phyloP scores from a whole-genome alignment of 2,329 filamentous ascomycete genomes.

The Pseudopyrenochaeta lycopersici region DNA sequence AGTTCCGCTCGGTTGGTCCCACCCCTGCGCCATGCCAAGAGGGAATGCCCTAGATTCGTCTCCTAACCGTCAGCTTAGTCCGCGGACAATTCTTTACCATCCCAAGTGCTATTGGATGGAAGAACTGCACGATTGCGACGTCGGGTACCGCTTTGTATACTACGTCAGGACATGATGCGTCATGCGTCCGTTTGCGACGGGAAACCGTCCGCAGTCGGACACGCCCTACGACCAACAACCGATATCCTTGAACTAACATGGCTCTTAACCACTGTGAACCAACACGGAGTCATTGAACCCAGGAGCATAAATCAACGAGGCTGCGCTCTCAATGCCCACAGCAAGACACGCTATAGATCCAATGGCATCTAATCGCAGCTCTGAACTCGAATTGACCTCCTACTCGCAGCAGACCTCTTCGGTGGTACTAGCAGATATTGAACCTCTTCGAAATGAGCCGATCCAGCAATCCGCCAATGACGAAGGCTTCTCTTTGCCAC shows the following conservation, averaged over 20 bases:
- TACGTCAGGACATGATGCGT: neutral
- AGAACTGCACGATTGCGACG: neutral
- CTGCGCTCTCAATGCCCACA: neutral
- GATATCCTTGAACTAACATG: neutral
- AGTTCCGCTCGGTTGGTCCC: slow-evolving; percentile 12
- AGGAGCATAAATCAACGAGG: neutral
- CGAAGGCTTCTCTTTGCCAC: slow-evolving; percentile 32
- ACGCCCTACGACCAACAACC: no score
- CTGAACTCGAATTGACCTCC: slow-evolving; percentile 19
- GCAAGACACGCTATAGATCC: neutral
- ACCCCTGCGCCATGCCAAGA: slow-evolving; percentile 20
- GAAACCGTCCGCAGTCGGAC: no score
- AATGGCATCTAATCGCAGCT: slow-evolving; percentile 27
- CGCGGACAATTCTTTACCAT: neutral
- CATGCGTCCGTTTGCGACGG: no score
- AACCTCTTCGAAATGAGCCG: slow-evolving; percentile 18
- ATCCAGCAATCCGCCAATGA: slow-evolving; percentile 28
- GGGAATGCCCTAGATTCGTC: slow-evolving; percentile 7
- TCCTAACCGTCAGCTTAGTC: slow-evolving; percentile 1
- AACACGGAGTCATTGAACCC: neutral
- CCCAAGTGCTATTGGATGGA: neutral
- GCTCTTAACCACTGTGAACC: no score
- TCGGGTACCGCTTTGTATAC: neutral
- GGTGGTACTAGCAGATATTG: slow-evolving; percentile 17
- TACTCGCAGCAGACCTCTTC: slow-evolving; percentile 20